A percentile compares a stretch with the other conserved stretches of the same genome.
phyloP scores from a whole-genome alignment of 1,284 basidiomycete genomes.

The Cryptococcus sp. region DNA sequence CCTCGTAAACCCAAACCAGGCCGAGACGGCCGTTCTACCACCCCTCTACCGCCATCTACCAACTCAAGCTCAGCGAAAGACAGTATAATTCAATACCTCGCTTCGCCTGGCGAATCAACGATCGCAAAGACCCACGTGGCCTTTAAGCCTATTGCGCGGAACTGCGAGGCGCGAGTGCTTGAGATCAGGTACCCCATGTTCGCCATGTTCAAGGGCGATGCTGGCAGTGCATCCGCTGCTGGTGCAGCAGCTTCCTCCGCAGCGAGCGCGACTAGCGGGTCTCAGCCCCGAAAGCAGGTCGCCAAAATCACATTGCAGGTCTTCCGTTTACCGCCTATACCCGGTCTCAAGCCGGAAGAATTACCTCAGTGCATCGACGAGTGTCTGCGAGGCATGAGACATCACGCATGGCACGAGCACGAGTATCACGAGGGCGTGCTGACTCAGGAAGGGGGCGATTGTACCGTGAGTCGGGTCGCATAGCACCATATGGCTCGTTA shows the following conservation, averaged over 20 bases:
- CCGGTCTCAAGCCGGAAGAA: conserved; percentile 72
- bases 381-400: conserved; percentile 81
- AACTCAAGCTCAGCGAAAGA: conserved; percentile 42
- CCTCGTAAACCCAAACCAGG: conserved; percentile 67
- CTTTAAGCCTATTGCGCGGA: conserved; percentile 78
- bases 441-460: conserved; percentile 95
- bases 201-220: conserved; percentile 59
- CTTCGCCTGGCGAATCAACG: conserved; percentile 66
- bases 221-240: conserved; percentile 8
- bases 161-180: conserved; percentile 78
- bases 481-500: background rate
- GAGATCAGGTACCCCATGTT: conserved; percentile 81
- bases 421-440: conserved; percentile 89
- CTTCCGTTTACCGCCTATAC: conserved; percentile 84
- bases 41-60: conserved; percentile 17
- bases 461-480: conserved; percentile 63
- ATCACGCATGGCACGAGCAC: conserved; percentile 87
- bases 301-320: conserved; percentile 80
- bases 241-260: conserved; percentile 8
- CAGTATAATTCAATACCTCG: conserved; percentile 78
- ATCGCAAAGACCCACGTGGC: conserved; percentile 78
- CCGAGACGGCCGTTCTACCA: conserved; percentile 31
- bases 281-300: conserved; percentile 60
- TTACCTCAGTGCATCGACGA: conserved; percentile 91
- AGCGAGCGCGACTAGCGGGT: conserved; percentile 8